phyloP scores from a whole-genome alignment of 208 protist species.

The Acanthamoeba lenticulata region DNA sequence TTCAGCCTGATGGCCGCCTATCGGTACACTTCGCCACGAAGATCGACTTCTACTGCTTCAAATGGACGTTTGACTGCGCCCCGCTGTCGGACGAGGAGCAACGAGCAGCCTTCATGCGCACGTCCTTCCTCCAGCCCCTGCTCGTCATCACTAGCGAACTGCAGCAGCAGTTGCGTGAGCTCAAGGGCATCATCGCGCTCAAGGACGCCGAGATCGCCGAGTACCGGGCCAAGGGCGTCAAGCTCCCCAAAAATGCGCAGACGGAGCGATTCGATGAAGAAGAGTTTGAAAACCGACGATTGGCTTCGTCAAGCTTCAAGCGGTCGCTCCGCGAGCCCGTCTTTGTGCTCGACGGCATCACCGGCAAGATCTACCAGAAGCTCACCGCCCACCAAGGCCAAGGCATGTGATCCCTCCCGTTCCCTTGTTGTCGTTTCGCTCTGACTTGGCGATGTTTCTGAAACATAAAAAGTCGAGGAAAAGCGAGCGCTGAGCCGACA shows the following conservation, averaged over 20 bases:
- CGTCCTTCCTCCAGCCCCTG: background rate
- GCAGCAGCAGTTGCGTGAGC: background rate
- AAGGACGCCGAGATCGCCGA: slow-evolving; percentile 29
- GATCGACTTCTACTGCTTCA: slow-evolving; percentile 58
- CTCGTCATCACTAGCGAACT: slow-evolving; percentile 8
- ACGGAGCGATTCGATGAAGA: background rate
- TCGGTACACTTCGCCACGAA: background rate
- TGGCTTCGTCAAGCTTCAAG: background rate
- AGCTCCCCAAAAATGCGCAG: background rate
- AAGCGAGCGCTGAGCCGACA: background rate
- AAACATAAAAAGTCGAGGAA: background rate
- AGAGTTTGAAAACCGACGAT: background rate
- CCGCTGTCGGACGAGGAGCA: background rate
- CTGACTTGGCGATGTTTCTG: background rate
- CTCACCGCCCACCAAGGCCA: background rate
- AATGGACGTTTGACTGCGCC: slow-evolving; percentile 33
- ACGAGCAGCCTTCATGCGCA: background rate
- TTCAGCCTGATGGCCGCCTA: background rate
- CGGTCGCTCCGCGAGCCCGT: background rate
- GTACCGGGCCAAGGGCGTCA: background rate
- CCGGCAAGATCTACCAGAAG: slow-evolving; percentile 10
- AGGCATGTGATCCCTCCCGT: background rate
- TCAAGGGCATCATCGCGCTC: slow-evolving; percentile 1
- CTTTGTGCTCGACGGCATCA: background rate
- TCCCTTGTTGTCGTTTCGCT: background rate